Evolutionary conservation across 2,329 filamentous ascomycete genomes (phyloP), one percentile per base, ranked within the genome.

Genomic region (Penicillium sp.): DNA sequence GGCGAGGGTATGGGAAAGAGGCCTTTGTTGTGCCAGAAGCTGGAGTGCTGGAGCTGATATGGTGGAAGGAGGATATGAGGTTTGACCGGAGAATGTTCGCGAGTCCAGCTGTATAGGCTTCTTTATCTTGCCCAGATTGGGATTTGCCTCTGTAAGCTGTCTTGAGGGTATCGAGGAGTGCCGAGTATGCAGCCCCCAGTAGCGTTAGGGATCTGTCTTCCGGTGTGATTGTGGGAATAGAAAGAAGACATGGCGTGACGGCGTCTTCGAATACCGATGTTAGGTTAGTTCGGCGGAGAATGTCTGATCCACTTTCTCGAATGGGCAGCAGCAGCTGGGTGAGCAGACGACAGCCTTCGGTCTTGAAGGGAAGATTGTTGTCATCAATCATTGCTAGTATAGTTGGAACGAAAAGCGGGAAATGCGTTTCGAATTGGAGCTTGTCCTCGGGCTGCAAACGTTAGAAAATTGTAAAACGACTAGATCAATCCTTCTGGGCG

Each of bases 211-310:
- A 89, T 52, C 94, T 89, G 0, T 80, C 69, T 65, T 90, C 88
- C 0, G 89, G 86, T 0, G 91, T 96, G 40, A 96, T 77, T 11
- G 81, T 85, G 0, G 93, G 92, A 5, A 96, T 79, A 64, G 86
- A 90, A 7, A 88, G 80, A n/a, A 96, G 81, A 34, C 86, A 85
- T 0, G 91, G 89, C 14, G 65, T 69, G 32, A 79, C 59, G 22
- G 76, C 76, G 40, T 78, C 75, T 63, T 75, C 69, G 55, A 79
- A 79, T 50, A 79, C 76, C 2, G 76, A 75, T 24, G 70, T 71
- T 14, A 79, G 67, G 50, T 78, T 78, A 7, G 75, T 78, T 21
- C 73, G 70, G 16, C 61, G 63, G 7, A 79, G 67, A 14, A 79
- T 75, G 44, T 73, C 70, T 3, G 73, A 76, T 49, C 67, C 64